Percentiles rank a stretch among this genome's conserved stretches.
phyloP scores from a whole-genome alignment of 495 filamentous ascomycete species.

The Penicillium pulvis region DNA sequence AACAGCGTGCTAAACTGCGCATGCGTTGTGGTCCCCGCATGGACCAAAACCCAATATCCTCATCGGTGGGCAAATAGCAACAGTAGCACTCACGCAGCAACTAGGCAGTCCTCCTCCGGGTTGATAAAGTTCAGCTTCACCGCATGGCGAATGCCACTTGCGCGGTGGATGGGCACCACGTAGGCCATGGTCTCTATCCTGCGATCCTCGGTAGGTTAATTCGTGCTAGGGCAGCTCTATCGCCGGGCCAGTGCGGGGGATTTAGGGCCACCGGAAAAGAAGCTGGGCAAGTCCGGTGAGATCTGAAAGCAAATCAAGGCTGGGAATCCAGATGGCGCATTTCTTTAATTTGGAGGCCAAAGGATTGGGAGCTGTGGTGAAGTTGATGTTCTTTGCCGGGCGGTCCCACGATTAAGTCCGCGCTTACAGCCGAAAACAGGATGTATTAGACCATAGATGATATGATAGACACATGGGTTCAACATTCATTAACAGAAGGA shows the following conservation, averaged over 20 bases:
- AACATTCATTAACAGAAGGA: neutral
- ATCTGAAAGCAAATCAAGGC: slow-evolving; percentile 5
- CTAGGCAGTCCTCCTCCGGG: slow-evolving; percentile 74
- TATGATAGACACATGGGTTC: neutral
- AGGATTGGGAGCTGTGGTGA: slow-evolving; percentile 9
- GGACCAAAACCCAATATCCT: neutral
- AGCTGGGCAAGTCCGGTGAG: neutral
- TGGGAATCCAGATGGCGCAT: slow-evolving; percentile 14
- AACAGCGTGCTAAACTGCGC: neutral
- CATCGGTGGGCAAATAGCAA: neutral
- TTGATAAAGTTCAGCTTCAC: slow-evolving; percentile 75
- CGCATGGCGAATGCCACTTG: slow-evolving; percentile 87
- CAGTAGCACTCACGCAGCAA: slow-evolving; percentile 71
- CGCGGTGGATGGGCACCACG: slow-evolving; percentile 87
- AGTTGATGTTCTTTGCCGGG: slow-evolving; percentile 16
- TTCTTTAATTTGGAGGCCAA: slow-evolving; percentile 7
- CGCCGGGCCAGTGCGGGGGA: slow-evolving; percentile 14
- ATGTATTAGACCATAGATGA: neutral
- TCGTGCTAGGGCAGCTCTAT: slow-evolving; percentile 13
- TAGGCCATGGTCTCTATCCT: slow-evolving; percentile 72
- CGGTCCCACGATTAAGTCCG: slow-evolving; percentile 29
- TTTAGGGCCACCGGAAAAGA: neutral
- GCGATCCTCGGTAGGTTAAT: slow-evolving; percentile 9
- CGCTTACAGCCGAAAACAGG: slow-evolving; percentile 31
- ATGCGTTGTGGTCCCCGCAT: slow-evolving; percentile 2